Conservation (phyloP, 2,329 filamentous ascomycete species). For the Zarea fungicola region DNA sequence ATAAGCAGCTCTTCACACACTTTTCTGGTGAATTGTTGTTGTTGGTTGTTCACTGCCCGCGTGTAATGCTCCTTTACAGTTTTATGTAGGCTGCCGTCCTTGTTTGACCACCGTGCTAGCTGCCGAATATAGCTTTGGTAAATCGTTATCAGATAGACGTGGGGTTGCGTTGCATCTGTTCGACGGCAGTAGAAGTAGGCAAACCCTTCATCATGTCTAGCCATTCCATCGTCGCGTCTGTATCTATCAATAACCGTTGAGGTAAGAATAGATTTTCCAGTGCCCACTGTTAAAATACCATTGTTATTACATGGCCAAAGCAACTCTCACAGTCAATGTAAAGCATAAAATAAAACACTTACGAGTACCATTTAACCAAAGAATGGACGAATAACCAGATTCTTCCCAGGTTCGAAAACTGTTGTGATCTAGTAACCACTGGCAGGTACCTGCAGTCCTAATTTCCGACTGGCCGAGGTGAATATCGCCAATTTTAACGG, state of each 20-base stretch:
- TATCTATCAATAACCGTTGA: neutral
- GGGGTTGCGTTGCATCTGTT: neutral
- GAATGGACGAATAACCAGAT: neutral
- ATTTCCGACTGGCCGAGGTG: neutral
- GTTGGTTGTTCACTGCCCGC: neutral
- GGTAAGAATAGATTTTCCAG: neutral
- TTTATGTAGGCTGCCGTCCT: neutral
- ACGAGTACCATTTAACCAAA: neutral
- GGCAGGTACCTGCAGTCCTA: neutral
- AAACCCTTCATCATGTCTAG: neutral
- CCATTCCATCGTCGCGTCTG: neutral
- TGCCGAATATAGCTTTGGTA: neutral
- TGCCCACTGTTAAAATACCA: neutral
- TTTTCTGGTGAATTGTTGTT: neutral
- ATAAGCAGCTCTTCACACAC: neutral
- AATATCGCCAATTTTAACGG: neutral
- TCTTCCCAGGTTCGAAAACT: neutral
- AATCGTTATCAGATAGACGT: neutral
- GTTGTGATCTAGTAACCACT: neutral
- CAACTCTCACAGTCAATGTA: no score
- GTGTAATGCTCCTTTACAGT: neutral
- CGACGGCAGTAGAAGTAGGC: neutral
- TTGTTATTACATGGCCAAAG: no score
- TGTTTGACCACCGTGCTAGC: neutral
- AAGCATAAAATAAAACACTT: no score